phyloP scores from a whole-genome alignment of 2,329 filamentous ascomycete genomes.

The Calonectria hongkongensis region DNA sequence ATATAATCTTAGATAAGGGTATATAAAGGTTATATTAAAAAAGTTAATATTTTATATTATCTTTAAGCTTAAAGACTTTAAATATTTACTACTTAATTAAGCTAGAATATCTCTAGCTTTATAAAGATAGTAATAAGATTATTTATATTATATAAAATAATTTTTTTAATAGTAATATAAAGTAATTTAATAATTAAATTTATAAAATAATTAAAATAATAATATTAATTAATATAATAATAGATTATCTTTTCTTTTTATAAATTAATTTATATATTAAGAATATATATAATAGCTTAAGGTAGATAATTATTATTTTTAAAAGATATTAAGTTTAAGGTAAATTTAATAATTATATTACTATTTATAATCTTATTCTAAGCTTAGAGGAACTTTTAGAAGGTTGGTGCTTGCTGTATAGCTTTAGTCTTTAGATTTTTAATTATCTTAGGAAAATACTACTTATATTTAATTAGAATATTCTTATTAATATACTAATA shows the following conservation, averaged over 20 bases:
- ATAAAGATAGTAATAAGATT: not conserved
- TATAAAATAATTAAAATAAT: not conserved
- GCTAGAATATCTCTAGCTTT: not conserved
- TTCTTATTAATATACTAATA: conserved; percentile 15
- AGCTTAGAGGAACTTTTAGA: not conserved
- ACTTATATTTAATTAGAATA: not conserved
- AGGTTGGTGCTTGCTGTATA: not conserved
- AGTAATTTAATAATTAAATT: not conserved
- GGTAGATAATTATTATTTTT: not conserved
- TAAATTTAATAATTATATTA: not conserved
- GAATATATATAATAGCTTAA: not conserved
- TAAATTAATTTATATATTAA: not conserved
- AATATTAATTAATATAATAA: not conserved
- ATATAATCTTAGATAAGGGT: not conserved
- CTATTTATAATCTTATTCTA: not conserved
- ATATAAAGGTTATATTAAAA: not conserved
- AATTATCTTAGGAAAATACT: not conserved
- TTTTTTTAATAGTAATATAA: not conserved
- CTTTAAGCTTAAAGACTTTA: not conserved
- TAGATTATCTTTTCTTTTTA: conserved; percentile 4
- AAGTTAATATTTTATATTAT: not conserved
- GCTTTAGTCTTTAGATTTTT: not conserved
- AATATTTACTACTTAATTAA: not conserved
- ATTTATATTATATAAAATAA: not conserved
- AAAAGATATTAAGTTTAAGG: not conserved